These are phyloP conservation scores for Venturiaceae sp. DNA, from an alignment of 2,329 filamentous ascomycete species.

Conservation along the genomic window DNA sequence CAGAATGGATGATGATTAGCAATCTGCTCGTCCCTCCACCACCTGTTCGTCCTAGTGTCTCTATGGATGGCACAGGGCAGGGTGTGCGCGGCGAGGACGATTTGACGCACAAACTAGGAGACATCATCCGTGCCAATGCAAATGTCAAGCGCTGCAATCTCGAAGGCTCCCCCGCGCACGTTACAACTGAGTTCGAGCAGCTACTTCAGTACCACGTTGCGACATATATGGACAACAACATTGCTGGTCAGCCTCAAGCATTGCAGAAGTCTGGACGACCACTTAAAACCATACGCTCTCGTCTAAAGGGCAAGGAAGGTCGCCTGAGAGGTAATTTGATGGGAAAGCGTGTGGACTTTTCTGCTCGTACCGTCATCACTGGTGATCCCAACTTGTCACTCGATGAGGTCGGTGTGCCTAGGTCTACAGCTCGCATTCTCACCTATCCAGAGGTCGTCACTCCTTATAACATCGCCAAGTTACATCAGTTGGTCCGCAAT, in stretches of 20 bases:
- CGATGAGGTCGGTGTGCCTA: conserved; percentile 93
- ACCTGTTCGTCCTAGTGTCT: conserved; percentile 92
- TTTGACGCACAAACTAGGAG: conserved; percentile 96
- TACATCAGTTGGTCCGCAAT: conserved; percentile 83
- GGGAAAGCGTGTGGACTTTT: conserved; percentile 99
- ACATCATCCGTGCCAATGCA: conserved; percentile 95
- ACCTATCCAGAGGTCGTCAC: conserved; percentile 98
- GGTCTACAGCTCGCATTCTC: conserved; percentile 82
- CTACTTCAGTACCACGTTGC: conserved; percentile 96
- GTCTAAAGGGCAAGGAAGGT: conserved; percentile 98
- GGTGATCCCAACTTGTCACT: conserved; percentile 94
- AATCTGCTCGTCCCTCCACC: conserved; percentile 92
- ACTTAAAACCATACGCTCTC: conserved; percentile 91
- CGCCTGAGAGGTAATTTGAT: conserved; percentile 97
- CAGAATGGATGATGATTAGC: conserved; percentile 97
- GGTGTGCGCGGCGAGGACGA: conserved; percentile 96
- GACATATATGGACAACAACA: conserved; percentile 99
- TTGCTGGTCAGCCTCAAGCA: conserved; percentile 87
- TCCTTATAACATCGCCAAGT: conserved; percentile 90
- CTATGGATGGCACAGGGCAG: conserved; percentile 86
- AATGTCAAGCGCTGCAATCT: conserved; percentile 87
- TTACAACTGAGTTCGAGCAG: conserved; percentile 81
- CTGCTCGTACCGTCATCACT: conserved; percentile 98
- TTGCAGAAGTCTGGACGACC: conserved; percentile 95
- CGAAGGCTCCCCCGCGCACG: conserved; percentile 85